A percentile compares a stretch with the other conserved stretches of the same genome.
Evolutionary conservation across 768 basidiomycete species (phyloP).

Genomic region (Boletus pseudopeckii): DNA sequence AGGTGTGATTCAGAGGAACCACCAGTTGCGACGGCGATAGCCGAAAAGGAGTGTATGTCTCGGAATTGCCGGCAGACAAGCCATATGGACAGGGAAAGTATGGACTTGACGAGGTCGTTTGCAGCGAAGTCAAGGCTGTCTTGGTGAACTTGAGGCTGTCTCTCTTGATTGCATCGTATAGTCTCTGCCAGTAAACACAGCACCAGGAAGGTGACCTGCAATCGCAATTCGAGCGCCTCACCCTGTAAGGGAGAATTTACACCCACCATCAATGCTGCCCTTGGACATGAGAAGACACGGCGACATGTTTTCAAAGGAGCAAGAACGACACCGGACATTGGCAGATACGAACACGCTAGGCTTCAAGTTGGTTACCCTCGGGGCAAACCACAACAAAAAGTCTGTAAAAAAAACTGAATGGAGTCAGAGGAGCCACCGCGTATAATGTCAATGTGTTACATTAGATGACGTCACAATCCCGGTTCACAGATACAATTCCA

Average conservation of each 20-base stretch:
- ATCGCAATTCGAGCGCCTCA: neutral
- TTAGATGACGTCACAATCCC: slow-evolving; percentile 8
- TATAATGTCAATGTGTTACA: neutral
- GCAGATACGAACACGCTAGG: neutral
- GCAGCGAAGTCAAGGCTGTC: slow-evolving; percentile 18
- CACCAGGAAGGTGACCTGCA: slow-evolving; percentile 14
- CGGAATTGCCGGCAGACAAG: slow-evolving; percentile 2
- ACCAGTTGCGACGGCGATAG: neutral
- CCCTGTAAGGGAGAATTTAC: neutral
- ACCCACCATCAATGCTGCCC: slow-evolving; percentile 7
- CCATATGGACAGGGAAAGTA: slow-evolving; percentile 17
- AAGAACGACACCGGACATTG: neutral
- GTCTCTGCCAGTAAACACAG: slow-evolving; percentile 16
- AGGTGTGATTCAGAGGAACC: slow-evolving; percentile 7
- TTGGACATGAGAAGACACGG: neutral
- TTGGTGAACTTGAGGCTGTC: neutral
- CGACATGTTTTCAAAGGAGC: neutral
- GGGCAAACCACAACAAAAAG: neutral
- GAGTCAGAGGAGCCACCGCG: too few species aligned
- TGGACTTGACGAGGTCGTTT: slow-evolving; percentile 19
- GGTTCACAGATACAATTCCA: neutral
- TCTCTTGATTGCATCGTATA: neutral
- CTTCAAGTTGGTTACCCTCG: neutral
- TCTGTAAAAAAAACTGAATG: neutral
- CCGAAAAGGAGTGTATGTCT: neutral